phyloP scores from a whole-genome alignment of 768 basidiomycete genomes.

The Pleurotus cornucopiae region DNA sequence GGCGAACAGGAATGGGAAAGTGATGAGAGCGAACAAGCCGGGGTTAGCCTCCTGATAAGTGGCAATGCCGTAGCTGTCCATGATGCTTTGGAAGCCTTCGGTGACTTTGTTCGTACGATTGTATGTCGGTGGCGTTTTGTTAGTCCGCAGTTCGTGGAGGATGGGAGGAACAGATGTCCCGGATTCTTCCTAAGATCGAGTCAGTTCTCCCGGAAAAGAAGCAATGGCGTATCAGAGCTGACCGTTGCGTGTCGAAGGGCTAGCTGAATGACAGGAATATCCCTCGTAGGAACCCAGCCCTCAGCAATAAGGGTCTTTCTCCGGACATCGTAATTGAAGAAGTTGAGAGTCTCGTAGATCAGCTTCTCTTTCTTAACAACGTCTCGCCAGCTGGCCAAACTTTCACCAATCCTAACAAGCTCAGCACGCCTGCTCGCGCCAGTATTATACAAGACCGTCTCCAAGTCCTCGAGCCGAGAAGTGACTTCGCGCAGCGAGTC shows the following conservation, averaged over 20 bases:
- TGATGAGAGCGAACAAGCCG: constrained; percentile 85
- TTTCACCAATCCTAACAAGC: constrained; percentile 81
- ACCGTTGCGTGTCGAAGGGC: constrained; percentile 86
- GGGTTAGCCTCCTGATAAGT: constrained; percentile 97
- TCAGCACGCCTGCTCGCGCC: constrained; percentile 77
- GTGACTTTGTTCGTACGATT: constrained; percentile 95
- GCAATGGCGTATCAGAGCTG: constrained; percentile 25
- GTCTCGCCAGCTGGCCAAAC: constrained; percentile 86
- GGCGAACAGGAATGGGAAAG: constrained; percentile 97
- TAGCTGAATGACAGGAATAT: constrained; percentile 80
- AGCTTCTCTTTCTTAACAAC: constrained; percentile 94
- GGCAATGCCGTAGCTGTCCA: constrained; percentile 95
- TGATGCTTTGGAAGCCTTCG: constrained; percentile 94
- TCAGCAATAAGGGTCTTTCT: constrained; percentile 95
- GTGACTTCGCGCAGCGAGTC: constrained; percentile 89
- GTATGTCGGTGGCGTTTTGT: constrained; percentile 93
- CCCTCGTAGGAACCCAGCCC: constrained; percentile 95
- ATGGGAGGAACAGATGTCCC: constrained; percentile 92
- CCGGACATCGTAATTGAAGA: constrained; percentile 92
- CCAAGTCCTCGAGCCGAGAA: constrained; percentile 84
- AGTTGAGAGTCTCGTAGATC: constrained; percentile 92
- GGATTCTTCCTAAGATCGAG: constrained; percentile 64
- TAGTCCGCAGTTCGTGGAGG: constrained; percentile 83
- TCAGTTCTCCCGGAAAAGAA: constrained; percentile 10
- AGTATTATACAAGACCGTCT: constrained; percentile 87